Conservation (phyloP, 352 stramenopile genomes). For the Pythium angustatum region DNA sequence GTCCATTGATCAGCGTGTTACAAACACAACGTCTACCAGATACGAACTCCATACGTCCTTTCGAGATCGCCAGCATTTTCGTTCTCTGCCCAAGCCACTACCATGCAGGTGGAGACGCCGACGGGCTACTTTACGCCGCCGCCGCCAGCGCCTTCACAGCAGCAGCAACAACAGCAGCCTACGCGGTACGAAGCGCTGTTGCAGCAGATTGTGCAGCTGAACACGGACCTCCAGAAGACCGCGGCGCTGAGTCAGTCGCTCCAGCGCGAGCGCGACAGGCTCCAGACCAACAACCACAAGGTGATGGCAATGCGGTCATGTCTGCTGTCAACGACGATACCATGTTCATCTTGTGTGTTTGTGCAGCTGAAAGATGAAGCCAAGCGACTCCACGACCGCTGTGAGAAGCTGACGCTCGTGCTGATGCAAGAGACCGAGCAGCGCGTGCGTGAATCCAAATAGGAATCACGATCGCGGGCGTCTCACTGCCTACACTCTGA, state of each 20-base stretch:
- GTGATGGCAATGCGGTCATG: too few relatives aligned
- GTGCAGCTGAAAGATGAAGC: constrained; percentile 60
- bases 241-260: constrained; percentile 77
- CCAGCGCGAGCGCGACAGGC: constrained; percentile 71
- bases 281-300: constrained; percentile 64
- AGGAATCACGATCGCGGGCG: too few relatives aligned
- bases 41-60: constrained; percentile 12
- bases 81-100: not conserved
- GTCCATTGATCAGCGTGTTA: not conserved
- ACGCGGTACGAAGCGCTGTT: constrained; percentile 74
- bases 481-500: not conserved
- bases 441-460: constrained; percentile 64
- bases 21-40: not conserved
- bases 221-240: constrained; percentile 83
- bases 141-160: not conserved
- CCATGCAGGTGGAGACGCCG: constrained; percentile 26
- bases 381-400: constrained; percentile 72
- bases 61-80: not conserved
- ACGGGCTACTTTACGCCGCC: not conserved
- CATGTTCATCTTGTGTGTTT: not conserved
- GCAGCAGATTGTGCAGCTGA: constrained; percentile 83
- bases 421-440: constrained; percentile 83
- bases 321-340: too few relatives aligned
- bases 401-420: constrained; percentile 76
- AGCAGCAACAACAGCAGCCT: constrained; percentile 1